A percentile compares a stretch with the other conserved stretches of the same genome.
Evolutionary conservation across 768 basidiomycete genomes (phyloP).

Genomic region (Lactarius tabidus): DNA sequence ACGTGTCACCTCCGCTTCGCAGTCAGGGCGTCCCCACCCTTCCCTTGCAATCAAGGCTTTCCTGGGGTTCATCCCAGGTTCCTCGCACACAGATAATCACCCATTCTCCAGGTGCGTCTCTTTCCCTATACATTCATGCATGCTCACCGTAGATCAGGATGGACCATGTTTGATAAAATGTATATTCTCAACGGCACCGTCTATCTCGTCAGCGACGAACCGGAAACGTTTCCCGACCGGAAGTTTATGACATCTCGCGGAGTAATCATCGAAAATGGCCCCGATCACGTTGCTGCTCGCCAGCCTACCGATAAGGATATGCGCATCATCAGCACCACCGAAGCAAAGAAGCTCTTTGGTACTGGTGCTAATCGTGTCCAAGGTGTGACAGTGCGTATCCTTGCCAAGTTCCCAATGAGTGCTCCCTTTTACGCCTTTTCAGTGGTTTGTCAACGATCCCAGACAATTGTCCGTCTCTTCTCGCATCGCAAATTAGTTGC

Average conservation of each 20-base stretch:
- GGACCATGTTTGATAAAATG: conserved; percentile 84
- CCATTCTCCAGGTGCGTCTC: conserved; percentile 63
- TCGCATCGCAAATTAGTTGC: background rate
- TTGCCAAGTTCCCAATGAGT: conserved; percentile 5
- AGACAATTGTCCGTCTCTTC: conserved; percentile 65
- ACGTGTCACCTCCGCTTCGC: background rate
- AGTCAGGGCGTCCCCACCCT: conserved; percentile 9
- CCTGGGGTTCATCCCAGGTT: conserved; percentile 35
- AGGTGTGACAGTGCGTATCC: conserved; percentile 60
- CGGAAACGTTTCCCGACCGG: conserved; percentile 59
- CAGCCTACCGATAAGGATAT: conserved; percentile 78
- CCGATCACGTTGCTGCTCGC: conserved; percentile 51
- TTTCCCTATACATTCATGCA: too few relatives aligned
- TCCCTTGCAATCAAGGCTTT: conserved; percentile 16
- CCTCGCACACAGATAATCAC: conserved; percentile 64
- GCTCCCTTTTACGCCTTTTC: background rate
- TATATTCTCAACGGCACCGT: conserved; percentile 79
- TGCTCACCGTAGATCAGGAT: conserved; percentile 44
- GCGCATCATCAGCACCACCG: conserved; percentile 61
- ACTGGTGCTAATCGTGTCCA: conserved; percentile 67
- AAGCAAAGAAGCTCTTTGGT: conserved; percentile 70
- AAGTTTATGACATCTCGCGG: conserved; percentile 70
- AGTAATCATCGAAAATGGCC: conserved; percentile 51
- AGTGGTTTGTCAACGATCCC: conserved; percentile 83
- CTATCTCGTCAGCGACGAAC: conserved; percentile 76